A percentile compares a stretch with the other conserved stretches of the same genome.
Evolutionary conservation across 2,329 filamentous ascomycete species (phyloP).

Genomic region (Penicillium sclerotiorum): DNA sequence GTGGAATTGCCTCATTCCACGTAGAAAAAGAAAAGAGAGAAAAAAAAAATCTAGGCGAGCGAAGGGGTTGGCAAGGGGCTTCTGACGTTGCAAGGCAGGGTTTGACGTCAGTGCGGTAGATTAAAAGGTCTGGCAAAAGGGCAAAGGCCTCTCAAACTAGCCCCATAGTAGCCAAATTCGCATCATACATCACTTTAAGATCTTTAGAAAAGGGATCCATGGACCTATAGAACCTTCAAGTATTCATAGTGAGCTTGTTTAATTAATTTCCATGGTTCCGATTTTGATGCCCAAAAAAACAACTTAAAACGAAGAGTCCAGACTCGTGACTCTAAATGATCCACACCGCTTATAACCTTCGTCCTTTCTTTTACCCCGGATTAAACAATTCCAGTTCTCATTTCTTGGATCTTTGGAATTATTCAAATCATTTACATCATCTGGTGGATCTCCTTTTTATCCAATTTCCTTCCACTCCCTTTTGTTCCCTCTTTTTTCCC

Average conservation of each 20-base stretch:
- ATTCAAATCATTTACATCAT: too few relatives aligned
- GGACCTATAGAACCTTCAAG: neutral
- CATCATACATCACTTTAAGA: too few relatives aligned
- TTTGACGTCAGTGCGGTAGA: slow-evolving; percentile 9
- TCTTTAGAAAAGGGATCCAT: neutral
- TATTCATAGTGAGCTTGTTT: too few relatives aligned
- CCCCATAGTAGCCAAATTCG: too few relatives aligned
- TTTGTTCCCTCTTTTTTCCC: too few relatives aligned
- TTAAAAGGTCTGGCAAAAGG: too few relatives aligned
- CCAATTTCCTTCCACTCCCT: too few relatives aligned
- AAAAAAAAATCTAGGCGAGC: neutral
- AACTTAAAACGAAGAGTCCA: too few relatives aligned
- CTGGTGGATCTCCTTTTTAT: too few relatives aligned
- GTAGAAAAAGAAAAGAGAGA: neutral
- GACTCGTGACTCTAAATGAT: slow-evolving; percentile 1
- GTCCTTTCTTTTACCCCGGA: slow-evolving; percentile 1
- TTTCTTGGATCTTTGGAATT: neutral
- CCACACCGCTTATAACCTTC: slow-evolving; percentile 2
- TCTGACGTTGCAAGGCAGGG: neutral
- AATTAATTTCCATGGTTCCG: too few relatives aligned
- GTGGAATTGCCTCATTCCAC: slow-evolving; percentile 7
- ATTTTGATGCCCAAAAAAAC: slow-evolving; percentile 3
- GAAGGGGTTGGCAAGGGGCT: neutral
- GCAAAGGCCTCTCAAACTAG: too few relatives aligned
- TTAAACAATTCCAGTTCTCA: neutral